Evolutionary conservation across 2,329 filamentous ascomycete species (phyloP), one percentile per base, ranked within the genome.

Genomic region (Neocatenulostroma microsporum): DNA sequence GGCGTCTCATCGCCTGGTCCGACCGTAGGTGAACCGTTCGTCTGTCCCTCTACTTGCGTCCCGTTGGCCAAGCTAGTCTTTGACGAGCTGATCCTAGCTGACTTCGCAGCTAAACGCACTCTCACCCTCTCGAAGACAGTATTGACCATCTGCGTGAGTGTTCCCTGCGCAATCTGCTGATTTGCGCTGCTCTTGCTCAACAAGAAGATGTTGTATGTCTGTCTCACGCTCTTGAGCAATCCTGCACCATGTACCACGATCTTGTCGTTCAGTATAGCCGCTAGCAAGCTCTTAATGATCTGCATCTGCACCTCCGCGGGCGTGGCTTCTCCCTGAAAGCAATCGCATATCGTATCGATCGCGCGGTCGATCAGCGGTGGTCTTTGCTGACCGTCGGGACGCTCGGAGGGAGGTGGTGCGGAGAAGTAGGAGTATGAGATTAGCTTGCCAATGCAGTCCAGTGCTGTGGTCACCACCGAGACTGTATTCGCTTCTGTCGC

Each of bases 351-450:
- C 23, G 91, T 94, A 64, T 98, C 93, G 55, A 98, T 98, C 41
- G 93, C 91, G 47, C 89, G 78, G 65, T 98, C 93, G 57, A 98
- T 98, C 48, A 98, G 71, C 12, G 89, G 88, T 4, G 82, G 70
- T 28, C 44, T 45, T 19, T 46, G 45, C 21, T 49, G 43, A 8
- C 36, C 42, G 9, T 51, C 38, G 25, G 45, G 21, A 5, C 4
- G 17, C n/a, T 37, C 34, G 39, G 44, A 2, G 2, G 40, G 33
- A n/a, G 38, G 32, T 30, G 46, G 54, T 1, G 85, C 76, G 32
- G 89, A 89, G 62, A 98, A 96, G 70, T 96, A 96, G 13, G 91
- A 94, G 62, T 94, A 98, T 54, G 89, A 95, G 59, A 96, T 96
- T 45, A 98, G 79, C 69, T 98, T 98, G 54, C 93, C 91, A 54